phyloP scores from a whole-genome alignment of 208 protist species.

The Leptomonas pyrrhocoris region DNA sequence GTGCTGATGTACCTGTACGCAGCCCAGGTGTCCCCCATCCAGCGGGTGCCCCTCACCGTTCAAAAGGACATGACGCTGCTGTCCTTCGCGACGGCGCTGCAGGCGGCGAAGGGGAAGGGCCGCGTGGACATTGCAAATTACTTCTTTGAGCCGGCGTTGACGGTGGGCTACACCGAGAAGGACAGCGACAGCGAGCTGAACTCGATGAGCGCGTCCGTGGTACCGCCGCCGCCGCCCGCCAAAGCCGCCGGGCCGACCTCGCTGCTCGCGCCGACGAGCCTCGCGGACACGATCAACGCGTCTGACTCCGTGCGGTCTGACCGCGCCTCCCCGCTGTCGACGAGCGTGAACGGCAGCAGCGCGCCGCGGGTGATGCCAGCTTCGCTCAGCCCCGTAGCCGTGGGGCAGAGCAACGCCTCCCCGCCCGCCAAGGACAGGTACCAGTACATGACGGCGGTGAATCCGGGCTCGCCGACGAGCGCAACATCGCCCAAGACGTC shows the following conservation, averaged over 20 bases:
- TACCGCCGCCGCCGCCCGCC: not conserved
- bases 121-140: conserved; percentile 39
- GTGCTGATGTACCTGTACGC: conserved; percentile 60
- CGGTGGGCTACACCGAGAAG: conserved; percentile 16
- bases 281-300: conserved; percentile 1
- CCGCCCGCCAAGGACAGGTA: not conserved
- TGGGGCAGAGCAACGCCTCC: not conserved
- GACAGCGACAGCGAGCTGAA: conserved; percentile 10
- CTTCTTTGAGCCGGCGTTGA: conserved; percentile 41
- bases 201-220: not conserved
- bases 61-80: conserved; percentile 51
- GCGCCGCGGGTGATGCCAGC: not conserved
- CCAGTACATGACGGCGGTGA: conserved; percentile 2
- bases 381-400: not conserved
- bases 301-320: not conserved
- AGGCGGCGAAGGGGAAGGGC: conserved; percentile 15
- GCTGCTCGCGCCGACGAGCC: conserved; percentile 14
- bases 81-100: conserved; percentile 30
- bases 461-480: not conserved
- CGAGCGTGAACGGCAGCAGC: not conserved
- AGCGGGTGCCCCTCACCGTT: conserved; percentile 37
- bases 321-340: not conserved
- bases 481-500: not conserved
- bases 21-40: conserved; percentile 29
- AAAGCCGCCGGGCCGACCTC: not conserved